Evolutionary conservation across 352 stramenopile species (phyloP), one percentile per base, ranked within the genome.

Genomic region (Globisporangium sylvaticum): DNA sequence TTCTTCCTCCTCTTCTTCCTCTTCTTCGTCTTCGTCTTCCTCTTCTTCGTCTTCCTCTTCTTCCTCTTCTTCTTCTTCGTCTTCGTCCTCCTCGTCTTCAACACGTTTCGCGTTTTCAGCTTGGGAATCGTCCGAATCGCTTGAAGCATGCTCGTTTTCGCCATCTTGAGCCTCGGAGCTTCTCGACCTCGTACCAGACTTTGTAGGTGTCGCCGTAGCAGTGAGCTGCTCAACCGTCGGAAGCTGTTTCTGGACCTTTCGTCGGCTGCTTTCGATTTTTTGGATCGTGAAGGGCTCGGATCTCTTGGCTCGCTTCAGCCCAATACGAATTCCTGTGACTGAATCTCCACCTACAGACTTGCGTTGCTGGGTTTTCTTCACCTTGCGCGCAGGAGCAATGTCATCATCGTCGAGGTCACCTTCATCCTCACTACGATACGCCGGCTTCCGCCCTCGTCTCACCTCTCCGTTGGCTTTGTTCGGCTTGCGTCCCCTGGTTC

Each of bases 401-500:
- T 84, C 71, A 58, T 85, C 78, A 37, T 78, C 72, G 9, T 81
- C 70, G 18, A 62, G 64, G 20, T 82, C 81, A 39, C 77, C 68
- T 10, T 88, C 83, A 12, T 87, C 79, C 24, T 91, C 78, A 50
- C 79, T 86, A 20, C 74, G 76, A 50, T 81, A 73, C 44, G 72
- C 55, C 34, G 72, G 54, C 46, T 82, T 84, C 24, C 67, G 71
- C 20, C 82, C 70, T 18, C 72, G 76, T 37, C 62, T 75, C 37
- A 10, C 6, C 29, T 68, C 73, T 27, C 74, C 65, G 24, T 75
- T 80, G 4, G 59, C 52, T 52, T 91, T 61, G 31, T 61, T 91
- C 15, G 71, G 64, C 50, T 76, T 71, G 24, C 81, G 79, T 34
- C 79, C 76, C 6, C 74, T 72, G 22, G 58, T 53, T 15, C 66